Evolutionary conservation across 2,329 filamentous ascomycete species (phyloP).

Genomic region (Curvularia sp.): DNA sequence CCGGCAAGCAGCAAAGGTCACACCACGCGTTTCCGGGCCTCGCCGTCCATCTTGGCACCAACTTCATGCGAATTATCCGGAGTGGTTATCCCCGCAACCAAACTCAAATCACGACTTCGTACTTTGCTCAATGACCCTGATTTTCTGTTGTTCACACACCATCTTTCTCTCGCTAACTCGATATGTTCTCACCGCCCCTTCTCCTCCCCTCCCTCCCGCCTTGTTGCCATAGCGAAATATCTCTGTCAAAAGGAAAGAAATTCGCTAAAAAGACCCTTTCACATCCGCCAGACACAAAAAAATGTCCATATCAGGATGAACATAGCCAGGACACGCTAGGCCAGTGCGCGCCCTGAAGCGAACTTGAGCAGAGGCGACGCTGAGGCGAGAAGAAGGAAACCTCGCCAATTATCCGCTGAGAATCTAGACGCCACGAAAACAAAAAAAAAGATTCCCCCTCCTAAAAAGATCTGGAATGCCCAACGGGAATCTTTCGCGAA

Average conservation of each 20-base stretch:
- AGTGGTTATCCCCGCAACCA: background rate
- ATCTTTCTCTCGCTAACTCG: background rate
- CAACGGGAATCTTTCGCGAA: background rate
- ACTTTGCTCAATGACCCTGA: background rate
- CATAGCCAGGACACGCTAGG: background rate
- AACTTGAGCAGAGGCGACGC: background rate
- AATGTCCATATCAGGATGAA: background rate
- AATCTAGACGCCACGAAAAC: background rate
- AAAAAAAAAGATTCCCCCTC: background rate
- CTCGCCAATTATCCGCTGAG: conserved; percentile 1
- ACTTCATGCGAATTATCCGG: background rate
- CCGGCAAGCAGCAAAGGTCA: background rate
- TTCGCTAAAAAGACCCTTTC: conserved; percentile 1
- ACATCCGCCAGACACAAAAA: background rate
- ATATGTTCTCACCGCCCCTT: background rate
- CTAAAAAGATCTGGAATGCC: background rate
- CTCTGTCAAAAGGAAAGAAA: background rate
- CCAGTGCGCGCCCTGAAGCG: background rate
- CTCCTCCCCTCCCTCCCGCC: background rate
- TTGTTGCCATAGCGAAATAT: background rate
- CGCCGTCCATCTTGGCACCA: background rate
- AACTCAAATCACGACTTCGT: background rate
- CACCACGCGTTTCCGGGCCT: background rate
- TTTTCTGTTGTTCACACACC: conserved; percentile 1
- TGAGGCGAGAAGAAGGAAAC: conserved; percentile 1